Percentiles rank a stretch among this genome's conserved stretches.
These are phyloP conservation scores for Gymnopilus dilepis DNA, from an alignment of 768 basidiomycete genomes.

Conservation along the genomic window DNA sequence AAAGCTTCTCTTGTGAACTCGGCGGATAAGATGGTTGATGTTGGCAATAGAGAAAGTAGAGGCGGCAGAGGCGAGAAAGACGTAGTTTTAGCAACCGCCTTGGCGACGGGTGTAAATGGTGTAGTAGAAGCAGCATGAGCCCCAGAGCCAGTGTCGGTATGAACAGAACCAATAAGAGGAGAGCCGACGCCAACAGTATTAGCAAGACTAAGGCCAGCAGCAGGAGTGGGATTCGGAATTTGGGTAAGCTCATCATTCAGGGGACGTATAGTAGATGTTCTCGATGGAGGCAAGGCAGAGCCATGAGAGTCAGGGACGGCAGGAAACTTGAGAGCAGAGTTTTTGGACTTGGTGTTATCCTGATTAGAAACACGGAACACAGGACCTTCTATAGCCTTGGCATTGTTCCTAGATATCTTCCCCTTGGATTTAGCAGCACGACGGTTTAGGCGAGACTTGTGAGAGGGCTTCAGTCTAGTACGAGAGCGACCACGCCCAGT, in stretches of 20 bases:
- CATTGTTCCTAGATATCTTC: slow-evolving; percentile 2
- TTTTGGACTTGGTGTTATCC: slow-evolving; percentile 14
- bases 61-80: slow-evolving; percentile 33
- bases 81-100: slow-evolving; percentile 17
- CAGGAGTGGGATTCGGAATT: slow-evolving; percentile 57
- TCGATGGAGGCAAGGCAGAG: slow-evolving; percentile 14
- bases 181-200: slow-evolving; percentile 32
- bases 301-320: slow-evolving; percentile 14
- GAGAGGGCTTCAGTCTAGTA: slow-evolving; percentile 14
- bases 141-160: slow-evolving; percentile 20
- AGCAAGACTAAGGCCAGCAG: slow-evolving; percentile 35
- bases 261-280: slow-evolving; percentile 27
- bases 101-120: slow-evolving; percentile 10
- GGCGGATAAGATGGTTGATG: slow-evolving; percentile 16
- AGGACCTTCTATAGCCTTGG: slow-evolving; percentile 5
- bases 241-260: slow-evolving; percentile 39
- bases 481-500: slow-evolving; percentile 8
- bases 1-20: slow-evolving; percentile 14
- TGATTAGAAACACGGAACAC: background rate
- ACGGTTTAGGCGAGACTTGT: slow-evolving; percentile 28
- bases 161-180: slow-evolving; percentile 33
- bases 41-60: slow-evolving; percentile 24
- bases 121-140: slow-evolving; percentile 19
- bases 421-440: slow-evolving; percentile 20
- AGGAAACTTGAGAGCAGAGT: slow-evolving; percentile 13